These are phyloP conservation scores for Pyrus hybrid DNA, from an alignment of 331 rosid species.

Conservation along the genomic window DNA sequence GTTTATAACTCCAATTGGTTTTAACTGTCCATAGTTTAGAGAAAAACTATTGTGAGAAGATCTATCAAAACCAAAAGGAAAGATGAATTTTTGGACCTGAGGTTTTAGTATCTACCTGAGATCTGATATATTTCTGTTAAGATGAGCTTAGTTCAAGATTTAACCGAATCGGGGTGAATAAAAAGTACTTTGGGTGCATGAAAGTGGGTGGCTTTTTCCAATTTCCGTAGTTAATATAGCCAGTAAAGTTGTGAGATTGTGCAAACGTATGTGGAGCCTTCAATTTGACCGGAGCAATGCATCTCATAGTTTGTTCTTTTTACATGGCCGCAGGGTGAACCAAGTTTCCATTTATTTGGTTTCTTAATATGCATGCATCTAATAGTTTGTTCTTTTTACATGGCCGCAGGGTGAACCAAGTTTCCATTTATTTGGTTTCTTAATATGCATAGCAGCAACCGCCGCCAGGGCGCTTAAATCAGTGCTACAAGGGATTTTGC, in stretches of 20 bases:
- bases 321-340: slow-evolving; percentile 60
- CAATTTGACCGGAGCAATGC: neutral
- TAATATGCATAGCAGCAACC: slow-evolving; percentile 72
- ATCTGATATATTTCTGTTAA: neutral
- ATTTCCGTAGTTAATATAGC: neutral
- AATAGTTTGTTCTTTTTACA: too few relatives aligned
- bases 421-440: too few relatives aligned
- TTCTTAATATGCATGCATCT: slow-evolving; percentile 72
- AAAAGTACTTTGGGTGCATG: neutral
- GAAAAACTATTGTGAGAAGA: neutral
- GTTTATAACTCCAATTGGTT: neutral
- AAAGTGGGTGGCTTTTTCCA: neutral
- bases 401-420: too few relatives aligned
- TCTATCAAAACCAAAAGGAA: neutral
- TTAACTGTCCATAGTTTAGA: neutral
- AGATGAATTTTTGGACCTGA: neutral
- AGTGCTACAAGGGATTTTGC: slow-evolving; percentile 82
- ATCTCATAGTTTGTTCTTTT: slow-evolving; percentile 6
- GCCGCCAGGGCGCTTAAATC: slow-evolving; percentile 89
- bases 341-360: slow-evolving; percentile 90
- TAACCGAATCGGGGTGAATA: neutral
- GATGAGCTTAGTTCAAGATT: neutral
- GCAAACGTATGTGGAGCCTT: neutral
- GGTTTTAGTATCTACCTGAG: neutral
- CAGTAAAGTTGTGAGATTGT: neutral